Base-by-base conservation (phyloP, 1,284 basidiomycete species). In the Ceratorhiza oryzae-sativae region DNA sequence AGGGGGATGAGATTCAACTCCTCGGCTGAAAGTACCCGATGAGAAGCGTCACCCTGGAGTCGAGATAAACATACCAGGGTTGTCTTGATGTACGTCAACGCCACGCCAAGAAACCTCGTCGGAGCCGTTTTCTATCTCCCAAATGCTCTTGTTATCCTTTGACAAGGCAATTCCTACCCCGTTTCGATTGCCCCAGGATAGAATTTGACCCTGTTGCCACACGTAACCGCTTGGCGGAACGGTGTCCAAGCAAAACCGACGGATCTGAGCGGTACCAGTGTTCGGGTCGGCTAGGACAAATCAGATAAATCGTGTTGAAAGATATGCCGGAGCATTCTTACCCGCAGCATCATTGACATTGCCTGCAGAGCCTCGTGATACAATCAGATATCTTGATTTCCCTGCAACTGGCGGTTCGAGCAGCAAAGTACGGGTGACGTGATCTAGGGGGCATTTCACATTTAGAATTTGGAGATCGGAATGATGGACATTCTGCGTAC, bases 131-230 rank as follows among this genome's bases (percentile, higher is more conserved):
- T 84, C 83, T 30, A 84, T 79, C 2, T 81, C 79, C 60, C 80
- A 80, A 0, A 84, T 76, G 2, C 76, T 51, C 59, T 25, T 73
- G 71, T 25, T 36, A 36, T 72, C 71, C 46, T 76, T 75, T 0
- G 76, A 72, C 72, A 81, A 80, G 0, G 81, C 80, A 67, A 84
- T 81, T 0, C 81, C 83, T 0, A 80, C 82, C 18, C 82, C 82
- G 75, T 84, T 84, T 12, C 82, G 80, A 49, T 83, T 82, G 0
- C 83, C 83, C 71, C 80, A 84, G 0, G 80, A 82, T 20, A 84
- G 67, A 20, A 84, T 75, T 53, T 79, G 75, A 1, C 80, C 82
- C 5, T 75, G 72, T 27, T 77, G 56, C 80, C 79, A 83, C 25
- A 71, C 71, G 15, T 76, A 36, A n/a, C 76, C 45, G 6, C 73